Evolutionary conservation across 371 early-diverging fungal genomes (phyloP).

Genomic region (Mucor indicus): DNA sequence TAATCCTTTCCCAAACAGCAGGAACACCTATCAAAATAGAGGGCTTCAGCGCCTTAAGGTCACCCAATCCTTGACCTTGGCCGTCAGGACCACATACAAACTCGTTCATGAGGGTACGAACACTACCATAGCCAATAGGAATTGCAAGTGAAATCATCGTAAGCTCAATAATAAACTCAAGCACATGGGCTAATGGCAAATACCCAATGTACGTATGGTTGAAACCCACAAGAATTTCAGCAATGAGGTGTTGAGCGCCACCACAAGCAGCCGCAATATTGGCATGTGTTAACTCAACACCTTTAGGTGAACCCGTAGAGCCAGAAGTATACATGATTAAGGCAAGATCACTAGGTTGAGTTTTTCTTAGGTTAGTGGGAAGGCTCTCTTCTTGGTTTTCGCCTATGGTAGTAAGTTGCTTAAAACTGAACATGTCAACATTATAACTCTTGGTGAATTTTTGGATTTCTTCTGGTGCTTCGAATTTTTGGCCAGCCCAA

Average conservation of each 20-base stretch:
- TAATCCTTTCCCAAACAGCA: constrained; percentile 77
- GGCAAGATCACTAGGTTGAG: no score
- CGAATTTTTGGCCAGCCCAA: constrained; percentile 38
- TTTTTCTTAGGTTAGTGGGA: not conserved
- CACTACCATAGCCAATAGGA: constrained; percentile 71
- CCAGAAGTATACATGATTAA: constrained; percentile 85
- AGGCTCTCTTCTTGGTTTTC: not conserved
- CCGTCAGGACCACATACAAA: no score
- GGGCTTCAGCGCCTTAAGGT: constrained; percentile 76
- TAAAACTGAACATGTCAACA: constrained; percentile 30
- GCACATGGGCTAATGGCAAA: constrained; percentile 82
- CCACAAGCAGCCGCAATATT: constrained; percentile 61
- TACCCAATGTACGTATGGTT: no score
- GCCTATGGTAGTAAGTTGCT: constrained; percentile 2
- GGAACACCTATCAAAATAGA: constrained; percentile 80
- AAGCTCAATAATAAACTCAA: constrained; percentile 66
- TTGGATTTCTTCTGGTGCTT: constrained; percentile 27
- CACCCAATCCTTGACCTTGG: constrained; percentile 70
- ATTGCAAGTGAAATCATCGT: constrained; percentile 52
- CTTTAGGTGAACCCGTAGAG: constrained; percentile 66
- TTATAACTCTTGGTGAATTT: constrained; percentile 20
- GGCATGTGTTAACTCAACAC: constrained; percentile 52
- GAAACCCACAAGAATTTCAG: constrained; percentile 5
- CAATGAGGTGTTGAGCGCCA: constrained; percentile 5
- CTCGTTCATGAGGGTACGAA: constrained; percentile 67